Percentiles rank a stretch among this genome's conserved stretches.
These are phyloP conservation scores for Nakataea oryzae DNA, from an alignment of 2,329 filamentous ascomycete genomes.

Conservation along the genomic window DNA sequence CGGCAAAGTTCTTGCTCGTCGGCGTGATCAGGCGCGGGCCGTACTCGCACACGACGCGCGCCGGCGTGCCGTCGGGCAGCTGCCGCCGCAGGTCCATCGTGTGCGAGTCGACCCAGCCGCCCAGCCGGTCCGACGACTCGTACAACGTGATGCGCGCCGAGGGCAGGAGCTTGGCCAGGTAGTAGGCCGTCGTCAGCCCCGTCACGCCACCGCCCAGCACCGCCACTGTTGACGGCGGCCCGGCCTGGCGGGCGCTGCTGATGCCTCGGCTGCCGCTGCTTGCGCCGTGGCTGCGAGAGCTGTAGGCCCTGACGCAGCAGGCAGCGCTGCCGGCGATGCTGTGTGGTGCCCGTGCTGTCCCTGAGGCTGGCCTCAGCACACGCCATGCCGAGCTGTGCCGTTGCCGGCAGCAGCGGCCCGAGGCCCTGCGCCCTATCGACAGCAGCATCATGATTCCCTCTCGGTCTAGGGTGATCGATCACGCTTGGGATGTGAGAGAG, in stretches of 20 bases:
- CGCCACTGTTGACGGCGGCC: constrained; percentile 33
- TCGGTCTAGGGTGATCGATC: too few relatives aligned
- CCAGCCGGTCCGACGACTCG: constrained; percentile 58
- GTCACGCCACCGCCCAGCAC: constrained; percentile 77
- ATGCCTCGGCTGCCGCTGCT: background rate
- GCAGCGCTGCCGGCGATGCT: background rate
- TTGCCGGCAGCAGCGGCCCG: background rate
- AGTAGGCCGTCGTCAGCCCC: constrained; percentile 69
- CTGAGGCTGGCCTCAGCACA: background rate
- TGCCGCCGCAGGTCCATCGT: constrained; percentile 39
- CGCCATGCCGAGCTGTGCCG: background rate
- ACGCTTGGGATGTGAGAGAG: background rate
- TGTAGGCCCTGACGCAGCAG: background rate
- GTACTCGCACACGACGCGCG: constrained; percentile 60
- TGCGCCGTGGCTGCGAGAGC: background rate
- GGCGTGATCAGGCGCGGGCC: constrained; percentile 70
- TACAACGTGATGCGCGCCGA: constrained; percentile 66
- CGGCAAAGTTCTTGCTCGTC: constrained; percentile 37
- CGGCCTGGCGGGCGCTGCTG: background rate
- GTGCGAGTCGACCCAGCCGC: constrained; percentile 72
- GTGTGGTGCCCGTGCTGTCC: background rate
- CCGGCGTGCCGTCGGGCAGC: constrained; percentile 14
- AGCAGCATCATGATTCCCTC: background rate
- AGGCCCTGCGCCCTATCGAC: background rate
- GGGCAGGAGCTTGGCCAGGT: constrained; percentile 59